phyloP scores from a whole-genome alignment of 306 rosid species.

The Spatholobus suberectus region DNA sequence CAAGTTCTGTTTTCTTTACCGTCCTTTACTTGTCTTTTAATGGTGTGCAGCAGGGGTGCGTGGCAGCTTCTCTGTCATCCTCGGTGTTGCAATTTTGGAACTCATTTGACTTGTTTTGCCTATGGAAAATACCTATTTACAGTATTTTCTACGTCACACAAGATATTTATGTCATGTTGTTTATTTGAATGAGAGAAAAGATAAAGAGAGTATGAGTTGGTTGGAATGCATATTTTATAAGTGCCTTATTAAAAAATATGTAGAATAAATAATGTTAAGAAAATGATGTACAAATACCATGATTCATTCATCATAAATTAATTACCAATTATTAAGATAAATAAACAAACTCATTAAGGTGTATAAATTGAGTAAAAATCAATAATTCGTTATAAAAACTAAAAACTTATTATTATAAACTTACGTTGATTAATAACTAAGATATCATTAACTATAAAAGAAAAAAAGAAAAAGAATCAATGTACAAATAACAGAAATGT shows the following conservation, averaged over 20 bases:
- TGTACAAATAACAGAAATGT: background rate
- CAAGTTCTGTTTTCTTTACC: constrained; percentile 12
- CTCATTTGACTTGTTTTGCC: background rate
- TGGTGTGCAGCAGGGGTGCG: constrained; percentile 35
- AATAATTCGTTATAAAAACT: too few relatives aligned
- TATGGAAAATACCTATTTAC: background rate
- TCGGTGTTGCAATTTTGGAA: constrained; percentile 21
- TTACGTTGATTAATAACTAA: too few relatives aligned
- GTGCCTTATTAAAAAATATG: too few relatives aligned
- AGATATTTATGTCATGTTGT: too few relatives aligned
- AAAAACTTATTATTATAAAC: too few relatives aligned
- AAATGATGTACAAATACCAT: too few relatives aligned
- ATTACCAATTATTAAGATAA: background rate
- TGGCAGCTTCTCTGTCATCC: constrained; percentile 44
- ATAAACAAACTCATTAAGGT: background rate
- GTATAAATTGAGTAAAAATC: too few relatives aligned
- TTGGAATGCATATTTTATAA: too few relatives aligned
- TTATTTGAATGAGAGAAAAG: too few relatives aligned
- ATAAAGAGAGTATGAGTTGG: too few relatives aligned
- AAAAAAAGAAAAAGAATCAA: background rate
- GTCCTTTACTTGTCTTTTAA: constrained; percentile 41
- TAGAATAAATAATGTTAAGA: too few relatives aligned
- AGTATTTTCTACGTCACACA: background rate
- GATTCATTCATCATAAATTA: too few relatives aligned
- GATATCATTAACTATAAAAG: background rate